Base-by-base conservation (phyloP, 768 basidiomycete species). In the Lactifluus volemus region DNA sequence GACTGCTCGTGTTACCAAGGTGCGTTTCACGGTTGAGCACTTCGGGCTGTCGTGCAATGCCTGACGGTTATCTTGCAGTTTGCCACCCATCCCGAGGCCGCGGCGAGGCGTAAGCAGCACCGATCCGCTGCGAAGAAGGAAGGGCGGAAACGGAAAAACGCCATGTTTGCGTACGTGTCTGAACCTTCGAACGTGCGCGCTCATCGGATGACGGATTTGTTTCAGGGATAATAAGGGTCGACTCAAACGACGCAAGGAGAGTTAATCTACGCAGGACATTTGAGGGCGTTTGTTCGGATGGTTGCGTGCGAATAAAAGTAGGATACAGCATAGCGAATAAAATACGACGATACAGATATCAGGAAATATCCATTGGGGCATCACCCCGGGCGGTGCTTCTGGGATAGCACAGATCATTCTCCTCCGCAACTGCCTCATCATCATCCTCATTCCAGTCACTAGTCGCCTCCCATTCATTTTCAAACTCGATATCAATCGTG, bases 381-480 rank as follows among this genome's bases (percentile, higher is more conserved):
- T 73, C 75, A n/a, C 70, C 71, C n/a, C 39, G 49, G 21, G 17
- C 17, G 15, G 45, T 53, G n/a, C 70, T 72, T 59, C 78, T 65
- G 47, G 84, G 81, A 72, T 86, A 89, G 70, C 89, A 89, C 4
- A 90, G 69, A 50, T 79, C 79, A 56, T 82, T 83, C 71, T 92
- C 88, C 67, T 91, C 89, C 21, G 70, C 71, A 19, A 82, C 82
- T 3, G 85, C 87, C 60, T 92, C 89, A 2, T 86, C 84, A 67
- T 92, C 89, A 64, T 92, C 89, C 71, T 91, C 89, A 71, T 92
- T 92, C 88, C 89, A 92, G 73, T 91, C 89, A 66, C 89, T 91
- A 53, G 87, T 89, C 45, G 88, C 83, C 71, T 92, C 90, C 89
- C 90, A 92, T 63, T 88, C 88, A 63, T 91, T 90, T 68, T 92